Percentiles rank a stretch among this genome's conserved stretches.
Conservation (phyloP, 441 rosid genomes). For the Croton laevigatus region DNA sequence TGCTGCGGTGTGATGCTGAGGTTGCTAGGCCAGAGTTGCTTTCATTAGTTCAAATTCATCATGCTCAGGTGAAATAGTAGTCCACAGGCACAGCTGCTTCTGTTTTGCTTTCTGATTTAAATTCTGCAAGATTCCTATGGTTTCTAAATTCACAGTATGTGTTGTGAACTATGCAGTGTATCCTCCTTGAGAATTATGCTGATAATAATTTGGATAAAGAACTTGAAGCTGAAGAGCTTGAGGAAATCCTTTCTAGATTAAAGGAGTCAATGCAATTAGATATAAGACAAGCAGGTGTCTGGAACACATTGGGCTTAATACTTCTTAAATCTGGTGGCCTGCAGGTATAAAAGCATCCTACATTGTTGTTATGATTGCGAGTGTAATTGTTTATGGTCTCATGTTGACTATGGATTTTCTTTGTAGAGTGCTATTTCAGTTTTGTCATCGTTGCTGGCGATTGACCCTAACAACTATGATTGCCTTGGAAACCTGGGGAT, state of each 20-base stretch:
- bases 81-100: background rate
- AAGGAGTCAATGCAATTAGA: conserved; percentile 72
- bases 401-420: conserved; percentile 21
- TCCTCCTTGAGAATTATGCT: conserved; percentile 64
- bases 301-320: conserved; percentile 84
- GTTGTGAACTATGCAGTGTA: conserved; percentile 48
- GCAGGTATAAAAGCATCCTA: conserved; percentile 45
- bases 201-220: conserved; percentile 66
- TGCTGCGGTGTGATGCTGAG: conserved; percentile 71
- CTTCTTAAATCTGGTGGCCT: conserved; percentile 82
- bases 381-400: conserved; percentile 24
- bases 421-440: conserved; percentile 76
- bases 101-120: background rate
- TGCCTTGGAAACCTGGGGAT: conserved; percentile 89
- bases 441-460: conserved; percentile 60
- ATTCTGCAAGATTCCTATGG: background rate
- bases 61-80: conserved; percentile 67
- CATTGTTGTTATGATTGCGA: conserved; percentile 7
- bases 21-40: conserved; percentile 89
- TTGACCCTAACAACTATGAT: conserved; percentile 69
- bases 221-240: conserved; percentile 72
- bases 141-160: conserved; percentile 20
- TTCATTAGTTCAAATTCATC: conserved; percentile 87
- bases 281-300: conserved; percentile 70
- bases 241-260: conserved; percentile 63